Percentiles rank a stretch among this genome's conserved stretches.
Evolutionary conservation across 1,284 basidiomycete genomes (phyloP).

Genomic region (Tylopilus orsonianus): DNA sequence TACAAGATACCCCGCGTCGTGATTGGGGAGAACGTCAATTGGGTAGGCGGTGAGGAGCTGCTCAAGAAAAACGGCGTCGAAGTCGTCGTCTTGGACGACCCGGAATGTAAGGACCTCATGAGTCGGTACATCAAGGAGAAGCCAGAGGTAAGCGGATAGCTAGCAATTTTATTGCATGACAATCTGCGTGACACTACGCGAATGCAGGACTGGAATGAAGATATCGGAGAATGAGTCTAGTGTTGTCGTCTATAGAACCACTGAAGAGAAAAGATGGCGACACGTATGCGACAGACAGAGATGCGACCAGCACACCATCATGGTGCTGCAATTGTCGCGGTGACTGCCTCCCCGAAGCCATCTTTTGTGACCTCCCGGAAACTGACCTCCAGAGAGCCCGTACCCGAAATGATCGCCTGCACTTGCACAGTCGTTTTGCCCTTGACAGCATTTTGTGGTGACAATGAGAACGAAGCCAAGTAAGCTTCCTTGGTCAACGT

Average conservation of each 20-base stretch:
- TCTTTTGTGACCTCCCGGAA: slow-evolving; percentile 48
- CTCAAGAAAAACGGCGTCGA: slow-evolving; percentile 51
- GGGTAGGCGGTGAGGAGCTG: slow-evolving; percentile 49
- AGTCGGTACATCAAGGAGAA: slow-evolving; percentile 46
- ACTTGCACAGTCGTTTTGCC: slow-evolving; percentile 60
- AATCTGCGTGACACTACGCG: slow-evolving; percentile 7
- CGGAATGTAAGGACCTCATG: slow-evolving; percentile 49
- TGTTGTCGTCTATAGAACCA: slow-evolving; percentile 8
- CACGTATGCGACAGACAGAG: not conserved
- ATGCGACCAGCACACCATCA: slow-evolving; percentile 11
- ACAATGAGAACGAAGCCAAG: slow-evolving; percentile 54
- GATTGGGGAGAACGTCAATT: slow-evolving; percentile 56
- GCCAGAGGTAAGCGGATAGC: slow-evolving; percentile 43
- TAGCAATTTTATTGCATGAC: slow-evolving; percentile 10
- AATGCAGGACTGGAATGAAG: slow-evolving; percentile 54
- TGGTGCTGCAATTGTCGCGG: slow-evolving; percentile 18
- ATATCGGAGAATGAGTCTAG: slow-evolving; percentile 46
- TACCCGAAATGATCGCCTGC: slow-evolving; percentile 52
- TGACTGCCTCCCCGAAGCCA: slow-evolving; percentile 29
- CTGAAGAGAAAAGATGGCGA: slow-evolving; percentile 1
- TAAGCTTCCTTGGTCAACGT: slow-evolving; percentile 62
- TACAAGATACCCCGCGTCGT: slow-evolving; percentile 63
- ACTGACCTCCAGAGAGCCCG: slow-evolving; percentile 52
- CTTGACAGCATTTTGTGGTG: slow-evolving; percentile 50
- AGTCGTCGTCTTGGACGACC: slow-evolving; percentile 48